Evolutionary conservation across 192 early-diverging fungal species (phyloP).

Genomic region (Coemansia sp.): DNA sequence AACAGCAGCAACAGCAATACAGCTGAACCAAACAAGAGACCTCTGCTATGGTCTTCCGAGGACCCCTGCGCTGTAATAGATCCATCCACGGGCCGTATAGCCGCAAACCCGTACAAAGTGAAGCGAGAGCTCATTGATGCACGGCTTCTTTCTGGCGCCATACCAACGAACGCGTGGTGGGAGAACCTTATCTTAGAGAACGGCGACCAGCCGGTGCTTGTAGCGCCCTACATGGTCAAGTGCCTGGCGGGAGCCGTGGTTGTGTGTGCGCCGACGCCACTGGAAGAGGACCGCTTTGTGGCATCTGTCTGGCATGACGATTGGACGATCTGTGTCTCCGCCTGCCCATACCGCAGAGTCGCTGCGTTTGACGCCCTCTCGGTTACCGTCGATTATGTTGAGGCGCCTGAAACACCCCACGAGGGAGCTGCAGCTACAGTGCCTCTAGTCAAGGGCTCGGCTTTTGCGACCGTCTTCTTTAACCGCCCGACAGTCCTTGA

Average conservation of each 20-base stretch:
- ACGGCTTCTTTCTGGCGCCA: constrained; percentile 3
- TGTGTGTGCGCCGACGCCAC: constrained; percentile 32
- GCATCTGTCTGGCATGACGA: constrained; percentile 35
- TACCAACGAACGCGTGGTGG: constrained; percentile 57
- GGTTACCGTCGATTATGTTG: constrained; percentile 30
- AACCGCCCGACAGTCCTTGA: constrained; percentile 6
- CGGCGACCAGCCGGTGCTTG: constrained; percentile 43
- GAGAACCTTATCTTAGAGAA: constrained; percentile 42
- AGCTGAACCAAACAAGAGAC: background rate
- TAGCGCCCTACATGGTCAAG: constrained; percentile 47
- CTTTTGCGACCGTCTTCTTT: constrained; percentile 43
- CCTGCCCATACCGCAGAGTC: constrained; percentile 11
- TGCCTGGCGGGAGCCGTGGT: constrained; percentile 13
- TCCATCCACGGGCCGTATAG: background rate
- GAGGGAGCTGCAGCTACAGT: background rate
- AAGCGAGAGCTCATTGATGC: constrained; percentile 16
- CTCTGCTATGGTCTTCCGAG: constrained; percentile 14
- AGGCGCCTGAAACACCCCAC: background rate
- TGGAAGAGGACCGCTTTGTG: constrained; percentile 21
- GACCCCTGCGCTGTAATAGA: constrained; percentile 10
- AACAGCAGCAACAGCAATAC: background rate
- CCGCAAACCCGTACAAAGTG: constrained; percentile 27
- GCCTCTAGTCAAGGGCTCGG: constrained; percentile 51
- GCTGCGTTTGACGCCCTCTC: constrained; percentile 35
- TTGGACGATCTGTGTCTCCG: constrained; percentile 34